Evolutionary conservation across 176 grass and related monocot species (phyloP).

Genomic region (Metroxylon sagu): DNA sequence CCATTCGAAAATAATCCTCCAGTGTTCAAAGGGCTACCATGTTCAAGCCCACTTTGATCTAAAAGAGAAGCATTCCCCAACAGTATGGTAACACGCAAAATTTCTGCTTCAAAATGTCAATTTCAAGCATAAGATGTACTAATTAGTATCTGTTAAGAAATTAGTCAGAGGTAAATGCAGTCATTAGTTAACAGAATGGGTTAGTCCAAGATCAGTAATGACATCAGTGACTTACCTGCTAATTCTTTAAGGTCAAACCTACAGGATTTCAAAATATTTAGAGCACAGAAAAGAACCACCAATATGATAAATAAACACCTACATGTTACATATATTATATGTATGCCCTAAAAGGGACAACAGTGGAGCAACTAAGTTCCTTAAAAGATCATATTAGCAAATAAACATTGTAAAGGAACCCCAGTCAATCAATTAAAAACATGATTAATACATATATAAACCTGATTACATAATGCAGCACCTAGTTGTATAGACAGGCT

Average conservation of each 20-base stretch:
- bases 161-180: slow-evolving; percentile 19
- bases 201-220: slow-evolving; percentile 22
- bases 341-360: too few species aligned
- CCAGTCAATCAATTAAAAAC: too few species aligned
- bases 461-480: too few species aligned
- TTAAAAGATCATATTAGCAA: too few species aligned
- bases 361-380: too few species aligned
- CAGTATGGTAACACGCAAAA: slow-evolving; percentile 30
- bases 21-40: slow-evolving; percentile 32
- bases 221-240: background rate
- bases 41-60: slow-evolving; percentile 36
- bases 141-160: slow-evolving; percentile 25
- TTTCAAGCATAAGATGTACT: slow-evolving; percentile 22
- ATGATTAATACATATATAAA: too few species aligned
- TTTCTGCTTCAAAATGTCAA: slow-evolving; percentile 34
- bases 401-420: too few species aligned
- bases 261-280: background rate
- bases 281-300: too few species aligned
- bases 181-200: background rate
- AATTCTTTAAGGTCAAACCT: background rate
- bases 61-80: slow-evolving; percentile 38
- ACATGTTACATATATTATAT: too few species aligned
- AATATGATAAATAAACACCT: too few species aligned
- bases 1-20: slow-evolving; percentile 39
- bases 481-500: too few species aligned